Evolutionary conservation across 73 alveolate genomes (phyloP), one percentile per base, ranked within the genome.

Genomic region (Urostyla sp.): DNA sequence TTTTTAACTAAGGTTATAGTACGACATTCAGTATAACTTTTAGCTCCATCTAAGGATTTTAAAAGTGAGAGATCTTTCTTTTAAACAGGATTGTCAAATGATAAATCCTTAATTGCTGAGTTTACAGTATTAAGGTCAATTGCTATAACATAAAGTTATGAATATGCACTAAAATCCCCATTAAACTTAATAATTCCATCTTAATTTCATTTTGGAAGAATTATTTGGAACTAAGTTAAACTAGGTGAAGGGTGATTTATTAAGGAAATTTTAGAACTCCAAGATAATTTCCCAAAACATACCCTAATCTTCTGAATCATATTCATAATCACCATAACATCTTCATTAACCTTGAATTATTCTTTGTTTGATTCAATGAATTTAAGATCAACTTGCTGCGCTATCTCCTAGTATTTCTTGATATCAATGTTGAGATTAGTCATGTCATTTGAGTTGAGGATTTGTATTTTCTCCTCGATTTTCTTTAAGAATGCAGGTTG

Each of bases 261-360:
- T n/a, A n/a, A n/a, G n/a, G n/a, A n/a, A n/a, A n/a, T n/a, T n/a
- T n/a, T n/a, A n/a, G n/a, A n/a, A n/a, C n/a, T n/a, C n/a, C n/a
- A n/a, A n/a, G n/a, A n/a, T n/a, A n/a, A n/a, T n/a, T n/a, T n/a
- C n/a, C n/a, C n/a, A n/a, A n/a, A n/a, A n/a, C n/a, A n/a, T n/a
- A n/a, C n/a, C n/a, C n/a, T n/a, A n/a, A n/a, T n/a, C n/a, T n/a
- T n/a, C n/a, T n/a, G n/a, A n/a, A n/a, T n/a, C n/a, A n/a, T n/a
- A n/a, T n/a, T n/a, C n/a, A n/a, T n/a, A n/a, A n/a, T n/a, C n/a
- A n/a, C n/a, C n/a, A n/a, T 74, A 8, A 92, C 96, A 24, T 80
- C 89, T 51, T 95, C 98, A 18, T 87, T 90, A 1, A 85, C 67
- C 58, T 82, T 57, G 69, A 95, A 95, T 45, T 53, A 61, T 40